Percentiles rank a stretch among this genome's conserved stretches.
These are phyloP conservation scores for Cyclostephanos tholiformis DNA, from an alignment of 108 stramenopile species.

Conservation along the genomic window DNA sequence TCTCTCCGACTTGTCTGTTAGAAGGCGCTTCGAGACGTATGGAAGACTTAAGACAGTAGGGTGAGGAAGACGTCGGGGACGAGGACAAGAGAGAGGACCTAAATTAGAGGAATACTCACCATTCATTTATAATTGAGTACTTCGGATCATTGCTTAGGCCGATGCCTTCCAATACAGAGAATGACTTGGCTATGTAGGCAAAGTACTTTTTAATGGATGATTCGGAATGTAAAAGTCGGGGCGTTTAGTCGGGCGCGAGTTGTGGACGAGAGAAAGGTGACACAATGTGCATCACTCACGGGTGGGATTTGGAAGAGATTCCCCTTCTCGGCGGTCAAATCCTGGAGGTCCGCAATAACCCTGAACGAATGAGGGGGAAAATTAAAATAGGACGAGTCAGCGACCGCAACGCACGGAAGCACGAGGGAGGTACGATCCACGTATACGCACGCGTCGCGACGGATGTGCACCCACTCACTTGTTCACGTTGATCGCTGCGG, in stretches of 20 bases:
- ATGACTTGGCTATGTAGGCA: slow-evolving; percentile 91
- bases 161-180: slow-evolving; percentile 94
- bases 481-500: slow-evolving; percentile 89
- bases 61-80: too few species aligned
- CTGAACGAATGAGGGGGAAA: not conserved
- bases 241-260: not conserved
- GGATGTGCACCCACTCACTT: slow-evolving; percentile 28
- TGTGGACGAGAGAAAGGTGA: not conserved
- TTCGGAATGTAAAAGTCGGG: slow-evolving; percentile 48
- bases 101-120: slow-evolving; percentile 40
- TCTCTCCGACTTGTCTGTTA: slow-evolving; percentile 86
- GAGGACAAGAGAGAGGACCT: not conserved
- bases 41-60: slow-evolving; percentile 43
- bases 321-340: slow-evolving; percentile 82
- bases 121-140: slow-evolving; percentile 95
- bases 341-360: slow-evolving; percentile 80
- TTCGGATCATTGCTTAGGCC: slow-evolving; percentile 88
- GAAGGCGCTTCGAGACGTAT: slow-evolving; percentile 88
- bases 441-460: not conserved
- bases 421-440: too few species aligned
- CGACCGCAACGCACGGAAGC: not conserved
- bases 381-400: slow-evolving; percentile 1
- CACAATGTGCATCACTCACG: not conserved
- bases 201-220: slow-evolving; percentile 68
- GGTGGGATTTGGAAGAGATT: slow-evolving; percentile 66